phyloP scores from a whole-genome alignment of 805 yeast genomes.

The Kodamaea kaohsiungensis region DNA sequence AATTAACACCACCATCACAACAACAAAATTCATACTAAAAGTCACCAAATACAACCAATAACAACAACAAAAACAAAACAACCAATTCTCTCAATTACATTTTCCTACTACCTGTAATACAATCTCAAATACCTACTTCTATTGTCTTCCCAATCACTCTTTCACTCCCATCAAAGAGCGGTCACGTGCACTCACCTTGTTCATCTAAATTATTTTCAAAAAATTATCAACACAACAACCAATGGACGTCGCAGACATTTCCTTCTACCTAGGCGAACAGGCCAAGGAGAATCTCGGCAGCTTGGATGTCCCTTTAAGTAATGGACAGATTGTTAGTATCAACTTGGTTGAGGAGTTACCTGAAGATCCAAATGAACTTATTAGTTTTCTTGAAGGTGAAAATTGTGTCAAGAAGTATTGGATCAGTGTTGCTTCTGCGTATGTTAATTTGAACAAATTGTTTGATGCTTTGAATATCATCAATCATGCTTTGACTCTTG shows the following conservation, averaged over 20 bases:
- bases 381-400: constrained; percentile 77
- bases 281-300: constrained; percentile 33
- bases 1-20: too few species aligned
- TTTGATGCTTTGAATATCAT: constrained; percentile 67
- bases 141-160: too few species aligned
- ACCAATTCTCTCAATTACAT: too few species aligned
- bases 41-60: too few species aligned
- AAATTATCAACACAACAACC: constrained; percentile 7
- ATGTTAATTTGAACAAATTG: constrained; percentile 59
- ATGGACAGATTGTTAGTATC: constrained; percentile 80
- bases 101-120: too few species aligned
- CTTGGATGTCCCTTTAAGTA: constrained; percentile 72
- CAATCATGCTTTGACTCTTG: constrained; percentile 53
- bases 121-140: too few species aligned
- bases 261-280: constrained; percentile 37
- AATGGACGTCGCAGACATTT: constrained; percentile 15
- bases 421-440: constrained; percentile 82
- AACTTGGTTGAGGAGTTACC: constrained; percentile 82
- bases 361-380: constrained; percentile 84
- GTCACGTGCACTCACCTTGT: too few species aligned
- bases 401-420: constrained; percentile 75
- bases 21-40: too few species aligned
- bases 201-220: not conserved
- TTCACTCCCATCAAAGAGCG: too few species aligned
- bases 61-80: too few species aligned